Evolutionary conservation across 192 early-diverging fungal genomes (phyloP).

Genomic region (Coemansia aciculifera): DNA sequence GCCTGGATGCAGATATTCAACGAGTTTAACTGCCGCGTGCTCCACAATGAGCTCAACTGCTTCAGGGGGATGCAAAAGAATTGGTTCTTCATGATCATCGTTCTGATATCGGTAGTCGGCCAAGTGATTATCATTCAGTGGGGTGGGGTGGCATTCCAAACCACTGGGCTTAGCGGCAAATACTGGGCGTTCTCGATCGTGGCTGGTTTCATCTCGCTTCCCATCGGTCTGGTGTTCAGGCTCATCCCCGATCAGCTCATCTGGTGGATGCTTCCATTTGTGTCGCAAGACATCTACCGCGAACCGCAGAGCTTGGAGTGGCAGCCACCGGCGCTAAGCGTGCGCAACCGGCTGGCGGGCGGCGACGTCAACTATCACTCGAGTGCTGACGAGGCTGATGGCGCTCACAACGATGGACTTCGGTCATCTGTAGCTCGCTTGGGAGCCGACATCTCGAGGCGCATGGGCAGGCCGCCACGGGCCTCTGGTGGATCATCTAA

Average conservation of each 20-base stretch:
- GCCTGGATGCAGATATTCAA: slow-evolving; percentile 89
- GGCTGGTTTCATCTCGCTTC: slow-evolving; percentile 76
- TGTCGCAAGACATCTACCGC: slow-evolving; percentile 51
- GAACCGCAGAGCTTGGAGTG: slow-evolving; percentile 51
- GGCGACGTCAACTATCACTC: slow-evolving; percentile 3
- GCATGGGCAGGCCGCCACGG: slow-evolving; percentile 14
- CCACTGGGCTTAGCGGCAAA: slow-evolving; percentile 61
- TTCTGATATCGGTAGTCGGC: slow-evolving; percentile 68
- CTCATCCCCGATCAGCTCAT: slow-evolving; percentile 75
- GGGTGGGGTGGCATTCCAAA: slow-evolving; percentile 85
- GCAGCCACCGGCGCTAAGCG: slow-evolving; percentile 51
- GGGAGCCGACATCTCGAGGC: slow-evolving; percentile 33
- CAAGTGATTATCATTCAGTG: slow-evolving; percentile 91
- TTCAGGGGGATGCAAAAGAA: slow-evolving; percentile 80
- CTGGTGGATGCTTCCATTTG: slow-evolving; percentile 56
- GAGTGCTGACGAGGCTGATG: slow-evolving; percentile 10
- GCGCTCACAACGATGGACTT: slow-evolving; percentile 19
- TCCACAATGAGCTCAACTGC: slow-evolving; percentile 81
- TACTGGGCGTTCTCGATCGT: slow-evolving; percentile 85
- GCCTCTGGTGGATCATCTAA: not conserved
- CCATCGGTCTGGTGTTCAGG: slow-evolving; percentile 83
- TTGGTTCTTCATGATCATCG: slow-evolving; percentile 76
- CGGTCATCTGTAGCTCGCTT: slow-evolving; percentile 33
- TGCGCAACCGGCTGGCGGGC: slow-evolving; percentile 47
- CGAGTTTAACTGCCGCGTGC: slow-evolving; percentile 82